A percentile compares a stretch with the other conserved stretches of the same genome.
Evolutionary conservation across 2,329 filamentous ascomycete genomes (phyloP).

Genomic region (Pleoardoris graminearum): DNA sequence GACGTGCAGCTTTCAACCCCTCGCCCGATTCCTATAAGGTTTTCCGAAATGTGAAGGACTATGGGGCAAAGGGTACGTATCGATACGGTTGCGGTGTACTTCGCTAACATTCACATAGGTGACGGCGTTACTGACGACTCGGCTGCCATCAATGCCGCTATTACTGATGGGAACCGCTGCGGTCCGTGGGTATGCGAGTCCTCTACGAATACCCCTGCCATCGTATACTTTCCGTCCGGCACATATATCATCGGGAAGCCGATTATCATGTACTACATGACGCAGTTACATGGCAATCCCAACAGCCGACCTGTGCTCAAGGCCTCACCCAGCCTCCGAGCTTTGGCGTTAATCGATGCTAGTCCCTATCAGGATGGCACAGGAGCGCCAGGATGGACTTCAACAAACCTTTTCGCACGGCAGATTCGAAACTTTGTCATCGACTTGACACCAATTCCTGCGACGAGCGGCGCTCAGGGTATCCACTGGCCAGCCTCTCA

Average conservation of each 20-base stretch:
- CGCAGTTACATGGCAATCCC: constrained; percentile 64
- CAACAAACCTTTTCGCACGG: constrained; percentile 66
- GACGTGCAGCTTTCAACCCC: constrained; percentile 46
- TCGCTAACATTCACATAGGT: constrained; percentile 28
- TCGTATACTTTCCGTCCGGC: constrained; percentile 51
- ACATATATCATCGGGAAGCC: constrained; percentile 37
- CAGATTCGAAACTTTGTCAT: constrained; percentile 67
- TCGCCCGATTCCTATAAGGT: constrained; percentile 47
- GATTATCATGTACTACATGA: constrained; percentile 67
- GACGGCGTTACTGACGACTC: constrained; percentile 53
- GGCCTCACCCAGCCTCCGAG: constrained; percentile 56
- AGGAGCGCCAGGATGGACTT: constrained; percentile 49
- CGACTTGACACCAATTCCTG: constrained; percentile 59
- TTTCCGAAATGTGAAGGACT: constrained; percentile 51
- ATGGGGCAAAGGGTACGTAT: constrained; percentile 46
- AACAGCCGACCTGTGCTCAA: constrained; percentile 60
- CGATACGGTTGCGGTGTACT: background rate
- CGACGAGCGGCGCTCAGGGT: constrained; percentile 51
- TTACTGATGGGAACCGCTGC: constrained; percentile 49
- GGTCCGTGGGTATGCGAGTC: constrained; percentile 50
- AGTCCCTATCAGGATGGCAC: constrained; percentile 53
- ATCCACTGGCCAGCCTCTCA: constrained; percentile 55
- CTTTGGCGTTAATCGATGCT: constrained; percentile 62
- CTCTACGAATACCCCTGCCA: constrained; percentile 57
- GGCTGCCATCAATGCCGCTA: constrained; percentile 58